Evolutionary conservation across 768 basidiomycete species (phyloP).

Genomic region (Coprinopsis marcescibilis): DNA sequence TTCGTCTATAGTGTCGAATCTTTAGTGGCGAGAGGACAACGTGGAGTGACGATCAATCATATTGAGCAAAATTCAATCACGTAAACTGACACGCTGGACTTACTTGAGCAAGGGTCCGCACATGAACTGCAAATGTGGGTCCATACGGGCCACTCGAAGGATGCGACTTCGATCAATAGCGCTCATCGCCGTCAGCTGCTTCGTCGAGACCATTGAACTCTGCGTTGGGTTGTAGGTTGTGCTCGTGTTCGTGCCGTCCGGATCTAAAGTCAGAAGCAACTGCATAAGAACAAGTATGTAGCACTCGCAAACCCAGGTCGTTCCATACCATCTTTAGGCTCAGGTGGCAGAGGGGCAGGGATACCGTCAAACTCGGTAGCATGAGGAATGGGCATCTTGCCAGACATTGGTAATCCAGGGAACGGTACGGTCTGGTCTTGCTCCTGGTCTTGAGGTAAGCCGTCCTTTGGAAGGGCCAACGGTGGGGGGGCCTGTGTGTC

Average conservation of each 20-base stretch:
- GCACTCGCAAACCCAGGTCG: too few species aligned
- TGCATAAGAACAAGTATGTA: too few species aligned
- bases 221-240: conserved; percentile 3
- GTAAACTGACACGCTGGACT: too few species aligned
- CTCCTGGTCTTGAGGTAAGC: too few species aligned
- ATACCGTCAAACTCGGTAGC: neutral
- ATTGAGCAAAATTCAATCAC: too few species aligned
- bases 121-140: conserved; percentile 86
- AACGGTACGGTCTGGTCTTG: too few species aligned
- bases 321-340: conserved; percentile 1
- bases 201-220: conserved; percentile 25
- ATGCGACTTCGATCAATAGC: conserved; percentile 63
- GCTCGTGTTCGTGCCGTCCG: conserved; percentile 13
- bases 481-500: too few species aligned
- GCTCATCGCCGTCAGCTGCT: conserved; percentile 43
- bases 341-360: conserved; percentile 1
- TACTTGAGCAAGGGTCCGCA: conserved; percentile 76
- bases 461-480: conserved; percentile 44
- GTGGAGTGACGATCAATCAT: too few species aligned
- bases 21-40: too few species aligned
- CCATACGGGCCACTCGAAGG: conserved; percentile 58
- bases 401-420: conserved; percentile 14
- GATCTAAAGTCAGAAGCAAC: neutral
- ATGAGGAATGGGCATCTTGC: neutral
- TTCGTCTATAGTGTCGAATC: conserved; percentile 83